Evolutionary conservation across 257 asterid genomes (phyloP), one percentile per base, ranked within the genome.

Genomic region (Gentiana straminea): DNA sequence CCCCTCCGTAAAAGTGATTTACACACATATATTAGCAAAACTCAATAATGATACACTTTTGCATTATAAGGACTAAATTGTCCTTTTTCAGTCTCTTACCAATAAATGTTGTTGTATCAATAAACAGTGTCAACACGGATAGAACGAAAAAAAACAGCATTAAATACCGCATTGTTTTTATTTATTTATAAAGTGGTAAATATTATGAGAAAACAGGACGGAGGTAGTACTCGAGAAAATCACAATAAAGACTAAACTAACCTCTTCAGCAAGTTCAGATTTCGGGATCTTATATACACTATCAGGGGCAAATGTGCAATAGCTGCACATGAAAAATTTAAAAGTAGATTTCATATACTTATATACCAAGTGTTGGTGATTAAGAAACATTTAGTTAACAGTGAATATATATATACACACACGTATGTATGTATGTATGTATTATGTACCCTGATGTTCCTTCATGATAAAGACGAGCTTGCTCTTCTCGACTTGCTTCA

Each of bases 401-500:
- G 1, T 24, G 33, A 58, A 24, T 5, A 38, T 11, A 54, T 11
- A 54, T 13, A 60, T 6, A 33, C 68, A 56, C 35, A 71, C 75
- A 24, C 24, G 24, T 24, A 24, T 24, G 24, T 24, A 24, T 24
- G 24, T 15, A 15, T 15, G 24, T 24, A 24, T 24, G 24, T 24
- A 24, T 24, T 24, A 10, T 35, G 38, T 54, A 90, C 96, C 95
- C 94, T 7, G 96, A 81, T 61, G 79, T 78, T 60, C 73, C 81
- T 1, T 84, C 73, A 70, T 54, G 77, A 66, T 82, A 91, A 45
- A 91, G 72, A 54, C 89, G 89, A 62, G 98, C 98, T 71, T 83
- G 86, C 75, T 91, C 98, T 75, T 87, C 96, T 58, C 76, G 83
- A 68, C 98, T 87, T 62, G 86, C 81, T 84, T 87, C 96, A 64